Conservation (phyloP, 2,329 filamentous ascomycete species). For the Colletotrichum horii region DNA sequence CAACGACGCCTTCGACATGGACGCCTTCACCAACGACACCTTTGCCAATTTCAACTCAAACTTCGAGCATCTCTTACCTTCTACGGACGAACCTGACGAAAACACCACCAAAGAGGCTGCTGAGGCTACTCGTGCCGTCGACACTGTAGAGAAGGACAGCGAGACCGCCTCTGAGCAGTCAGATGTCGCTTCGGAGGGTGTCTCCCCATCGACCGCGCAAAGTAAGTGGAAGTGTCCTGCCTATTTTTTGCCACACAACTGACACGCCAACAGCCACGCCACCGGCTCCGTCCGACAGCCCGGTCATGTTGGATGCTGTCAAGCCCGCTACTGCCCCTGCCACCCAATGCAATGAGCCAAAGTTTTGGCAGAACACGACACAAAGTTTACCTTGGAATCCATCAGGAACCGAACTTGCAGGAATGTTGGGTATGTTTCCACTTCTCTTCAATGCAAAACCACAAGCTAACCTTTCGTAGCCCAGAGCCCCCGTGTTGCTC, state of each 20-base stretch:
- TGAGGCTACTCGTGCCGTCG: rapidly evolving
- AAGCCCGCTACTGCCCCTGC: neutral
- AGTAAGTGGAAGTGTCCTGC: neutral
- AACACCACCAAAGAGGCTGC: rapidly evolving
- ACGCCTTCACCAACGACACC: neutral
- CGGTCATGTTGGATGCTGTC: neutral
- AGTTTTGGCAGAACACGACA: neutral
- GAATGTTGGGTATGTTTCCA: neutral
- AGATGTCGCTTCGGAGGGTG: neutral
- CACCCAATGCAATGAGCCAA: neutral
- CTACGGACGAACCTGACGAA: neutral
- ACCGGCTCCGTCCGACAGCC: neutral
- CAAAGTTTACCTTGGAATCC: neutral
- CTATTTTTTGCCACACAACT: neutral
- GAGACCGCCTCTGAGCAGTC: neutral
- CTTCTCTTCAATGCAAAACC: neutral
- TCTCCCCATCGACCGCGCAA: neutral
- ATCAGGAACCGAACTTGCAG: neutral
- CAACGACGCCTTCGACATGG: neutral
- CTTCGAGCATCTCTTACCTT: too few relatives aligned
- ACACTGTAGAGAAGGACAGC: neutral
- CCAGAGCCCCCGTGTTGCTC: neutral
- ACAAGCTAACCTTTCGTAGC: neutral
- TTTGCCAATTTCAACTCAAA: too few relatives aligned
- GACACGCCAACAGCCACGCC: neutral